Evolutionary conservation across 2,329 filamentous ascomycete species (phyloP), one percentile per base, ranked within the genome.

Genomic region (Pseudogymnoascus sp.): DNA sequence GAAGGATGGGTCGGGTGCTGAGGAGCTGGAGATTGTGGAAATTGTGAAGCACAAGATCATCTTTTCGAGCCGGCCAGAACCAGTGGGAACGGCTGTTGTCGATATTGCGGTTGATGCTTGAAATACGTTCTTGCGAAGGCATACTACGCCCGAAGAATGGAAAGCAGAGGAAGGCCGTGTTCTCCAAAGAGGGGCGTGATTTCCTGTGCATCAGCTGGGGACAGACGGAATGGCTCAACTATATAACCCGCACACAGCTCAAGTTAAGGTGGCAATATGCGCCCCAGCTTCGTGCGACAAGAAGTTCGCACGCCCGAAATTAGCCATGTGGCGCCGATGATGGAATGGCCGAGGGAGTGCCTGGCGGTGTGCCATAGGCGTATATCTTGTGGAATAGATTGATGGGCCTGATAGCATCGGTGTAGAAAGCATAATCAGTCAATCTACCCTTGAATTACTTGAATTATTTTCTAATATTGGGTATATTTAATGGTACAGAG

Each of bases 1-100:
- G 9, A 58, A 53, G 8, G 67, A 68, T 12, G 72, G 70, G 50
- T 65, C 70, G 61, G 64, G 47, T n/a, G 71, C 64, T 3, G 77
- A 78, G 62, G 83, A 87, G 61, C 72, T 97, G 59, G 91, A 97
- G 75, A 82, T 97, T 65, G 85, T 91, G 59, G 93, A 97, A 74
- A 84, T 97, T 67, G 81, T 97, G 65, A 88, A 86, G 77, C 89
- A 88, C 71, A 97, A 96, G 77, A 77, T 97, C 66, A 76, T 96
- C 50, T 97, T 97, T 74, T 87, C 87, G 15, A 82, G 82, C 63
- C 80, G 93, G 53, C 93, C 93, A 4, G 93, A 97, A 75, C 93
- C 93, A 50, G 89, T 96, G 60, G 84, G 85, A 6, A 33, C 47
- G 12, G 47, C n/a, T 33, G 12, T 53, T 20, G 28, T 33, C 6